Evolutionary conservation across 352 stramenopile species (phyloP).

Genomic region (Halophytophthora batemanensis): DNA sequence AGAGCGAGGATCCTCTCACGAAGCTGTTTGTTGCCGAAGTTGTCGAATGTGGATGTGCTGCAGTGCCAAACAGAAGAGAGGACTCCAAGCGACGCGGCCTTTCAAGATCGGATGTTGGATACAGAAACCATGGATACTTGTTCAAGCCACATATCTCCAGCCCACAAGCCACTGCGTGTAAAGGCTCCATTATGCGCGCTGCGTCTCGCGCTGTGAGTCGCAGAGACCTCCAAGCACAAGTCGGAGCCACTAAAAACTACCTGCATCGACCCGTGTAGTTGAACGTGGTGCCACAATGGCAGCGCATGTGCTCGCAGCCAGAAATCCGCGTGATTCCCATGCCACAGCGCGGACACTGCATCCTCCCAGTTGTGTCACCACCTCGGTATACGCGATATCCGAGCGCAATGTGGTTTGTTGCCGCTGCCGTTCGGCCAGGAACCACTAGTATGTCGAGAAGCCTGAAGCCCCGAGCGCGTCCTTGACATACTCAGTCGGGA

Average conservation of each 20-base stretch:
- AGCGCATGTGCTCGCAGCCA: slow-evolving; percentile 42
- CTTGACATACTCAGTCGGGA: slow-evolving; percentile 37
- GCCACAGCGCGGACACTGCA: slow-evolving; percentile 60
- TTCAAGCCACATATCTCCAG: too few relatives aligned
- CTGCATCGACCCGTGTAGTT: slow-evolving; percentile 9
- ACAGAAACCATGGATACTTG: too few relatives aligned
- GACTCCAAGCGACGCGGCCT: slow-evolving; percentile 2
- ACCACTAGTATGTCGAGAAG: slow-evolving; percentile 28
- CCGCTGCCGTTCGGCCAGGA: slow-evolving; percentile 45
- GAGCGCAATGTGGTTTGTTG: slow-evolving; percentile 29
- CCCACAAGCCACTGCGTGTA: too few relatives aligned
- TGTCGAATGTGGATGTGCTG: too few relatives aligned
- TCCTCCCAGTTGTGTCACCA: slow-evolving; percentile 29
- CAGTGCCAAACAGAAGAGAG: not conserved
- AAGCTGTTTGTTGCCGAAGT: too few relatives aligned
- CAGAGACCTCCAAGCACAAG: too few relatives aligned
- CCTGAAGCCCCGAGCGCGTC: slow-evolving; percentile 8
- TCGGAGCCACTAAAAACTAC: too few relatives aligned
- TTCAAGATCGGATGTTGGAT: slow-evolving; percentile 1
- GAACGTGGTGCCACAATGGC: slow-evolving; percentile 18
- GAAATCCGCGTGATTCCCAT: slow-evolving; percentile 43
- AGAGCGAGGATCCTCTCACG: too few relatives aligned
- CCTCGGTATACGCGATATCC: slow-evolving; percentile 48
- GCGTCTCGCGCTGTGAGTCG: too few relatives aligned
- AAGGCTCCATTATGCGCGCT: slow-evolving; percentile 26